Base-by-base conservation (phyloP, 768 basidiomycete species). In the Kwoniella bestiolae region DNA sequence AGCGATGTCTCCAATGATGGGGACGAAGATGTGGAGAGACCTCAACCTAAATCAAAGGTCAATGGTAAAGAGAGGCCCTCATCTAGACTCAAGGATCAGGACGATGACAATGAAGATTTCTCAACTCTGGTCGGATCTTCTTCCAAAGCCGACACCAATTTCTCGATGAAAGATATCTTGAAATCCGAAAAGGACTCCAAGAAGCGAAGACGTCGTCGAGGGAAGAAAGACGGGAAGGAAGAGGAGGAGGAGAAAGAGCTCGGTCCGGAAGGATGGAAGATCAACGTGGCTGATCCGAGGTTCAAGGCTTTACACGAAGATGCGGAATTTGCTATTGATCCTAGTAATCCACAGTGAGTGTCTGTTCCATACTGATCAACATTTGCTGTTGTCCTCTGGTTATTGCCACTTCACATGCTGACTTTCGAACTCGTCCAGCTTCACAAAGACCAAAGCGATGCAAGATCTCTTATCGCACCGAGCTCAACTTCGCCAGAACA, bases 381-480 rank as follows among this genome's bases (percentile, higher is more conserved):
- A n/a, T n/a, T n/a, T n/a, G n/a, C n/a, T n/a, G n/a, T n/a, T n/a
- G n/a, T n/a, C n/a, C n/a, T n/a, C n/a, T n/a, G n/a, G n/a, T n/a
- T n/a, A n/a, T n/a, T n/a, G n/a, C n/a, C n/a, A n/a, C n/a, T n/a
- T n/a, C n/a, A n/a, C n/a, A 38, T 25, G 18, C 9, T 18, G 12
- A 16, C 16, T 45, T 7, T 31, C 12, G 32, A 5, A 18, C n/a
- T 31, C 23, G 12, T 35, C 47, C 64, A 97, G 94, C 61, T 98
- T 90, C 84, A 92, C 90, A 80, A 93, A 90, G 84, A 94, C 95
- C 1, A 91, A 90, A 81, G 87, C 88, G 55, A 99, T 98, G 95
- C 77, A 86, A 8, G 87, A 88, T 2, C 84, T 99, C 11, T 83
- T 98, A 38, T 85, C 88, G n/a, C 93, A 94, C 72, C 87, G 94